Base-by-base conservation (phyloP, 495 filamentous ascomycete species). In the Viridothelium virens region DNA sequence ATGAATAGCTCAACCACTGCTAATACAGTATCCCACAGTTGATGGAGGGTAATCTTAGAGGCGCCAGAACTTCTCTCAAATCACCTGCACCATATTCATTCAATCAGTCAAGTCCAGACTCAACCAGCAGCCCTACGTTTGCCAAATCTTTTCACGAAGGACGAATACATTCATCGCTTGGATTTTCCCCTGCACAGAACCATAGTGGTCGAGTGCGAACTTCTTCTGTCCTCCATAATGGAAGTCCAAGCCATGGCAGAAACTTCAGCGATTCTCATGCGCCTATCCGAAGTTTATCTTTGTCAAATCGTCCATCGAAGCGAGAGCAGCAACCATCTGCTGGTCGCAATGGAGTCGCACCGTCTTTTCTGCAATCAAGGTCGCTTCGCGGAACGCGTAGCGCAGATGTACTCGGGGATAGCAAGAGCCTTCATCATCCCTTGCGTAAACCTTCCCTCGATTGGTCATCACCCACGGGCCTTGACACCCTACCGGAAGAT, bases 41-140 rank as follows among this genome's bases (percentile, higher is more conserved):
- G 18, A 95, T 96, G 90, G 92, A 96, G 76, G 90, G 87, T 18
- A 96, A 96, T 72, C 77, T 96, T 33, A 87, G 81, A 62, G 85
- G 91, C 39, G 92, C 91, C 31, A 86, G 92, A 63, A 88, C 85
- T 64, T 86, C 90, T 2, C 79, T 93, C 34, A 61, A 18, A 25
- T 66, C 46, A 62, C 38, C 36, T 14, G 18, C 56, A 10, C 31
- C 56, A 63, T 44, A 59, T 59, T 59, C 14, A 7, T n/a, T 59
- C 12, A 25, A 53, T 53, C 48, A 25, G 18, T 53, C n/a, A 5
- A 53, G 48, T n/a, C 11, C n/a, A 53, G 48, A 53, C 5, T 53
- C 48, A 5, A 25, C 12, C 10, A 18, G n/a, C 10, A 36, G 53
- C 36, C 31, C 53, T 7, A 59, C 7, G 9, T 36, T 59, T 36